phyloP scores from a whole-genome alignment of 371 early-diverging fungal genomes.

The Dichotomocladium elegans region DNA sequence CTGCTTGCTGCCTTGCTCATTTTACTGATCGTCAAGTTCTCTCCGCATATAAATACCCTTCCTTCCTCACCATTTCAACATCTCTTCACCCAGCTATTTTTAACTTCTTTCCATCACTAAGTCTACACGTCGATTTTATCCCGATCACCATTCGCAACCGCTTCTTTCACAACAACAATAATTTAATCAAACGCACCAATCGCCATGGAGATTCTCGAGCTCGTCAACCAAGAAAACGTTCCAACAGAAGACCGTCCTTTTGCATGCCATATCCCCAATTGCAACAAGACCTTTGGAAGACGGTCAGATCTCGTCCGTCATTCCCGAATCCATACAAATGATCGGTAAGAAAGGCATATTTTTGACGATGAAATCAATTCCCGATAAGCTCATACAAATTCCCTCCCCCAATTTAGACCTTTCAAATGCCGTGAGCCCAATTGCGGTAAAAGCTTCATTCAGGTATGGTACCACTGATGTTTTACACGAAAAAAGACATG shows the following conservation, averaged over 20 bases:
- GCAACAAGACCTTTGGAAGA: constrained; percentile 15
- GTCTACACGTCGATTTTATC: too few species aligned
- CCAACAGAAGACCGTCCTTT: constrained; percentile 13
- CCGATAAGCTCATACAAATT: neutral
- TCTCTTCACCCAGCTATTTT: neutral
- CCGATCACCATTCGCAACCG: too few species aligned
- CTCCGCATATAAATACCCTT: neutral
- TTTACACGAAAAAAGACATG: neutral
- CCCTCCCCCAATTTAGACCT: constrained; percentile 39
- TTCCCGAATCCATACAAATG: constrained; percentile 75
- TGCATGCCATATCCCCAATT: constrained; percentile 8
- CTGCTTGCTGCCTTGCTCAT: too few species aligned
- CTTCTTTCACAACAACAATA: neutral
- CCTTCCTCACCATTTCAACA: neutral
- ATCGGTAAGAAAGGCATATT: constrained; percentile 26
- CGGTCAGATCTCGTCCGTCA: constrained; percentile 75
- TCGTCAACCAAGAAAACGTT: constrained; percentile 9
- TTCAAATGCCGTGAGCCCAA: constrained; percentile 58
- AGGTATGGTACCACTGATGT: constrained; percentile 4
- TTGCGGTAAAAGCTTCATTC: constrained; percentile 78
- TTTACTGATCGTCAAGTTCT: too few species aligned
- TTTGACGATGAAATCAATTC: neutral
- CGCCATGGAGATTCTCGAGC: constrained; percentile 15
- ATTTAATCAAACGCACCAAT: neutral
- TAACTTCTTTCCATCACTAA: neutral